phyloP scores from a whole-genome alignment of 2,329 filamentous ascomycete species.

The Fusarium sp. region DNA sequence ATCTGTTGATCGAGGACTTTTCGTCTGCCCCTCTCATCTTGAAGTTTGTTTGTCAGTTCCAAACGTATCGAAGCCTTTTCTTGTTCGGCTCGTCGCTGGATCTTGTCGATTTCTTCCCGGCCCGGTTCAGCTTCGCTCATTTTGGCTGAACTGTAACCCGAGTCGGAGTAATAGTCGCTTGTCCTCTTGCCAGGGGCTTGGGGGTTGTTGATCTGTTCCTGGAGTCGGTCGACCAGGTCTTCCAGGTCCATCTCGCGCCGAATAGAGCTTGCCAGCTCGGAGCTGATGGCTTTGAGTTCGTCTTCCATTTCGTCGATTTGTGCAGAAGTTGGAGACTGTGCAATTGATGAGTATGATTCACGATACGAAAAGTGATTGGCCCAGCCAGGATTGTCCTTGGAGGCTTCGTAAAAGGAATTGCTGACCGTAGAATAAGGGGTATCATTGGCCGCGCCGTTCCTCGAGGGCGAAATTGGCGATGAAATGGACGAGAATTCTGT shows the following conservation, averaged over 20 bases:
- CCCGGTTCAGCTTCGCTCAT: slow-evolving; percentile 77
- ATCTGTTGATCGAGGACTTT: slow-evolving; percentile 88
- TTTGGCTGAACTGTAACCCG: slow-evolving; percentile 88
- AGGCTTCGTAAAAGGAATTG: slow-evolving; percentile 52
- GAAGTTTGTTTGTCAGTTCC: slow-evolving; percentile 87
- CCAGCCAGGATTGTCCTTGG: slow-evolving; percentile 54
- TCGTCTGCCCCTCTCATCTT: slow-evolving; percentile 86
- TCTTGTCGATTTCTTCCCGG: slow-evolving; percentile 83
- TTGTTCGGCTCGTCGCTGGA: slow-evolving; percentile 89
- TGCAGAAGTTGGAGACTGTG: slow-evolving; percentile 62
- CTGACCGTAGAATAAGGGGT: slow-evolving; percentile 46
- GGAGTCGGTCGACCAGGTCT: slow-evolving; percentile 90
- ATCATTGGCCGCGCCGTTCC: slow-evolving; percentile 55
- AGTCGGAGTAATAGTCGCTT: slow-evolving; percentile 99
- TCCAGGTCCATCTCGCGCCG: slow-evolving; percentile 96
- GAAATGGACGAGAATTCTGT: slow-evolving; percentile 70
- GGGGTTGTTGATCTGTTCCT: slow-evolving; percentile 79
- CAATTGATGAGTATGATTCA: slow-evolving; percentile 66
- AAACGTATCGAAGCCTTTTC: slow-evolving; percentile 90
- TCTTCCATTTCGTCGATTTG: slow-evolving; percentile 92
- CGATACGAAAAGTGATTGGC: slow-evolving; percentile 65
- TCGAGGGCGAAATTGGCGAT: slow-evolving; percentile 65
- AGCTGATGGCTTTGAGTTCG: slow-evolving; percentile 93
- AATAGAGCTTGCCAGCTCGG: slow-evolving; percentile 93
- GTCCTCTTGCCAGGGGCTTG: slow-evolving; percentile 78